Evolutionary conservation across 2,329 filamentous ascomycete genomes (phyloP).

Genomic region (Blastomyces emzantsi): DNA sequence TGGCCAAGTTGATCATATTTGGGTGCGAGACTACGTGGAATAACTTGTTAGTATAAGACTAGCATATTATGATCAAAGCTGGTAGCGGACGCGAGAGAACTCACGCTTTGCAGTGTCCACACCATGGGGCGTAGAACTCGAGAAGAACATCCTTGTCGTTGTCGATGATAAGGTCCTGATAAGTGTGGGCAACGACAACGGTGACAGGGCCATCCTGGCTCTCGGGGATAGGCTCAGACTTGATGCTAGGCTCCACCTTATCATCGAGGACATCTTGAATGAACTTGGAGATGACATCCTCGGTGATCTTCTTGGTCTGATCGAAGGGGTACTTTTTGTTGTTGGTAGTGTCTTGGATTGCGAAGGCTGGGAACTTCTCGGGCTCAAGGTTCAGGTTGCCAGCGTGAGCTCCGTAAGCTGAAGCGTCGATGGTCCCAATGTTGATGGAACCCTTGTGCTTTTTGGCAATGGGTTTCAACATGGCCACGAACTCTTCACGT

Average conservation of each 20-base stretch:
- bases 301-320: constrained; percentile 68
- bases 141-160: constrained; percentile 94
- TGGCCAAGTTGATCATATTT: constrained; percentile 58
- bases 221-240: constrained; percentile 95
- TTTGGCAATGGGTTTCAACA: constrained; percentile 78
- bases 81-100: constrained; percentile 17
- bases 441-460: constrained; percentile 91
- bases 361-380: constrained; percentile 93
- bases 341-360: constrained; percentile 90
- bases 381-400: constrained; percentile 95
- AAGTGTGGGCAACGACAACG: constrained; percentile 86
- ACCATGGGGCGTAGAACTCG: constrained; percentile 94
- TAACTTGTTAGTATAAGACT: constrained; percentile 10
- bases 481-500: constrained; percentile 65
- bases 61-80: constrained; percentile 10
- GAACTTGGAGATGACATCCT: constrained; percentile 66
- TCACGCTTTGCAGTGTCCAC: constrained; percentile 60
- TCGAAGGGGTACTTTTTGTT: constrained; percentile 97
- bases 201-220: constrained; percentile 81
- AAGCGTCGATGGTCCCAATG: constrained; percentile 96
- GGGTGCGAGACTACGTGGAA: constrained; percentile 45
- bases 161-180: constrained; percentile 83
- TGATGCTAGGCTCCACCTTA: constrained; percentile 92
- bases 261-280: constrained; percentile 76
- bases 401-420: constrained; percentile 87